A percentile compares a stretch with the other conserved stretches of the same genome.
Conservation (phyloP, 1,139 yeast genomes). For the Suzukiozyma palmioleophila region DNA sequence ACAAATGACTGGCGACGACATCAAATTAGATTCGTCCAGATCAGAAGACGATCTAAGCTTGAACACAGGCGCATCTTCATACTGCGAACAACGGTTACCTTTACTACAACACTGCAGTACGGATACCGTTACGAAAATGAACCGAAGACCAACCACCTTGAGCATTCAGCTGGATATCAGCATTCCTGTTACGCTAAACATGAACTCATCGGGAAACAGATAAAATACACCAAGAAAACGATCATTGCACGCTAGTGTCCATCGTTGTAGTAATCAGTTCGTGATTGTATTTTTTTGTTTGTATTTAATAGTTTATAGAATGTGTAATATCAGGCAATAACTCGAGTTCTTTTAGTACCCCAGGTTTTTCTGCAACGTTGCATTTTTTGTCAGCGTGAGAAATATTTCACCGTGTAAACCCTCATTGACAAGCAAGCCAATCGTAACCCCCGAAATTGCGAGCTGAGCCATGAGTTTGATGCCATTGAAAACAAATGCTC, state of each 20-base stretch:
- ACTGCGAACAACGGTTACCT: constrained; percentile 1
- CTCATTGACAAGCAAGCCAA: too few relatives aligned
- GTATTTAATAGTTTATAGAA: neutral
- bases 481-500: constrained; percentile 25
- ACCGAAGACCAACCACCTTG: neutral
- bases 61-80: neutral
- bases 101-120: constrained; percentile 1
- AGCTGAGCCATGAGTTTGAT: constrained; percentile 7
- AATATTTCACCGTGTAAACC: too few relatives aligned
- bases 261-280: too few relatives aligned
- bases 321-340: neutral
- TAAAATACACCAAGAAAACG: neutral
- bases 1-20: neutral
- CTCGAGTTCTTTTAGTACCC: too few relatives aligned
- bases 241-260: too few relatives aligned
- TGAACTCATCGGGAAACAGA: neutral
- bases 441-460: too few relatives aligned
- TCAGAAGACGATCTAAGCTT: constrained; percentile 1
- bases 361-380: too few relatives aligned
- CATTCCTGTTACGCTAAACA: neutral
- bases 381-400: too few relatives aligned
- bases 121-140: neutral
- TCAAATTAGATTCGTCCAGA: neutral
- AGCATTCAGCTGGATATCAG: constrained; percentile 2
- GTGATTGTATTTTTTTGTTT: too few relatives aligned